Base-by-base conservation (phyloP, 1,139 yeast species). In the Saccharomyces hybrid region DNA sequence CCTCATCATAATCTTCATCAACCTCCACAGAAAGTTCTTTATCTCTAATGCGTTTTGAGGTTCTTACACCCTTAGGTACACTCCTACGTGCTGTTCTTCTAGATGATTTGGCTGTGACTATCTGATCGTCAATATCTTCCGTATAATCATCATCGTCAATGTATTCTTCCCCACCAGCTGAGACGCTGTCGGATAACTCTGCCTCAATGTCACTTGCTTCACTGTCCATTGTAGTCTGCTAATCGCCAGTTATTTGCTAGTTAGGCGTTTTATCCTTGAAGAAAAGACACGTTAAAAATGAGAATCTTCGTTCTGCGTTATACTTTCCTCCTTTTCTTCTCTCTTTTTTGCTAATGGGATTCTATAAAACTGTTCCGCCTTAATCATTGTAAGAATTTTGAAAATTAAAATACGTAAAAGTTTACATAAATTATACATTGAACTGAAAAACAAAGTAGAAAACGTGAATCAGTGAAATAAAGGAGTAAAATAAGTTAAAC, bases 121-220 rank as follows among this genome's bases (percentile, higher is more conserved):
- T 16, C 44, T 20, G 23, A 38, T 53, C 56, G 14, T 58, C 61
- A 5, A 54, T 62, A 9, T 55, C 58, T n/a, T 56, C 60, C 3
- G 57, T 60, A 4, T 55, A 63, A 1, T 51, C 55, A 5, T 55
- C 62, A 29, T 54, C 51, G 13, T 59, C 62, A 9, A 55, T 59
- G 6, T 58, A 62, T 34, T 61, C 66, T 5, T 59, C 64, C 11
- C 57, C 52, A 5, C 29, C 32, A 27, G 26, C 38, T 11, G 48
- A 27, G 13, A 14, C 26, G n/a, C 16, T 34, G 28, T 55, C 56
- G 7, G 57, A 53, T 29, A 23, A 47, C 16, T 51, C 57, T n/a
- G 53, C 49, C 13, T 46, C 53, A 5, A 51, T 29, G 14, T 57
- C 60, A 51, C 60, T 57, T 28, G 53, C 42, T 49, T 56, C 60